A percentile compares a stretch with the other conserved stretches of the same genome.
phyloP scores from a whole-genome alignment of 225 moss, liverwort and hornwort species.

The Marchantia polymorpha region DNA sequence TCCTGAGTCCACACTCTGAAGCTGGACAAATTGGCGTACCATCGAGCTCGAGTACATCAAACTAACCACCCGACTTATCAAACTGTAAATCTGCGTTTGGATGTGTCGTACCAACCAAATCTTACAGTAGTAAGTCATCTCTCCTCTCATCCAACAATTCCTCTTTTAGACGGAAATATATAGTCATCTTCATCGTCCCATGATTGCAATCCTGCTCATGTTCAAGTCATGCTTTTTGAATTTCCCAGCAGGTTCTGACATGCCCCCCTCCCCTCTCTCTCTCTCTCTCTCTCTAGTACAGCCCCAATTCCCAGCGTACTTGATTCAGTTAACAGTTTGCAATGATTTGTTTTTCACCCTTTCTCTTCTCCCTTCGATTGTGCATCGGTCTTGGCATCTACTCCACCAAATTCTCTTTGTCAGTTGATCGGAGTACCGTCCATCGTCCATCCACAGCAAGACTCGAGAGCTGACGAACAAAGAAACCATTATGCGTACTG shows the following conservation, averaged over 20 bases:
- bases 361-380: too few relatives aligned
- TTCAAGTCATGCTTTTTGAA: neutral
- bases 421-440: too few relatives aligned
- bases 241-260: neutral
- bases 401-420: too few relatives aligned
- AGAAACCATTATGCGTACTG: too few relatives aligned
- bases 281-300: too few relatives aligned
- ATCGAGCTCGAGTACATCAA: neutral
- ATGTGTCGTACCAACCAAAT: neutral
- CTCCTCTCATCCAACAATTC: neutral
- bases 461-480: too few relatives aligned
- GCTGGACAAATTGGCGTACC: neutral
- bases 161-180: neutral
- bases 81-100: too few relatives aligned
- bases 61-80: neutral
- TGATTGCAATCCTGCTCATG: conserved; percentile 5
- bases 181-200: conserved; percentile 2
- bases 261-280: neutral
- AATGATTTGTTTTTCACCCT: too few relatives aligned
- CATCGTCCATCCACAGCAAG: too few relatives aligned
- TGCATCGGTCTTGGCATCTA: too few relatives aligned
- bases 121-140: neutral
- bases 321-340: too few relatives aligned
- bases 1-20: neutral
- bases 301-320: too few relatives aligned